These are phyloP conservation scores for Ilyonectria robusta DNA, from an alignment of 2,329 filamentous ascomycete species.

Conservation along the genomic window DNA sequence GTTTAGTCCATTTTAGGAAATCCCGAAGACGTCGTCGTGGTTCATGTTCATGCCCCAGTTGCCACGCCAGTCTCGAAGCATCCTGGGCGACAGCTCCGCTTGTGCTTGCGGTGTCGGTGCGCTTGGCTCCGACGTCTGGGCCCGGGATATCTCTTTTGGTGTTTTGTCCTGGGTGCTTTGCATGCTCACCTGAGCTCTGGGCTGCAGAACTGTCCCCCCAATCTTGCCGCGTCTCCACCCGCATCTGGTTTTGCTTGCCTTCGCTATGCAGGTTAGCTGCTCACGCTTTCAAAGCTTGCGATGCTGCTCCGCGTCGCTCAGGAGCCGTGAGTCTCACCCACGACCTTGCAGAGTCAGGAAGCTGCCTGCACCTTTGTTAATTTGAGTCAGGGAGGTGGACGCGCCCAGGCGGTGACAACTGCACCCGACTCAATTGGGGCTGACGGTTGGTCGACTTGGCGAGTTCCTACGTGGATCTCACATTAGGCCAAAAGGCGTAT, in stretches of 20 bases:
- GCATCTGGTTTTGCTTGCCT: not conserved
- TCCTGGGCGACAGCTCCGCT: constrained; percentile 13
- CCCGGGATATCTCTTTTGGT: constrained; percentile 28
- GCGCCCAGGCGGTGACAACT: not conserved
- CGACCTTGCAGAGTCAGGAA: not conserved
- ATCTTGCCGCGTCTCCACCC: constrained; percentile 4
- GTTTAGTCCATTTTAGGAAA: constrained; percentile 37
- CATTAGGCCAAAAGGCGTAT: constrained; percentile 28
- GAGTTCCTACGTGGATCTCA: constrained; percentile 20
- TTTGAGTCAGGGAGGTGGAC: not conserved
- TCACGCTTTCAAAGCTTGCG: not conserved
- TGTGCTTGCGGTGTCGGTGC: constrained; percentile 25
- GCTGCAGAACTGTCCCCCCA: constrained; percentile 11
- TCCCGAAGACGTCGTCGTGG: constrained; percentile 27
- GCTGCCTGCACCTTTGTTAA: not conserved
- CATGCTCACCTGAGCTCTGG: constrained; percentile 17
- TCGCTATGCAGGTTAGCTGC: not conserved
- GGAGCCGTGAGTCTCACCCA: not conserved
- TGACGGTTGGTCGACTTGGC: not conserved
- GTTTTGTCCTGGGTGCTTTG: constrained; percentile 16
- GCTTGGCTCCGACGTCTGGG: not conserved
- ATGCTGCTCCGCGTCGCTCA: not conserved
- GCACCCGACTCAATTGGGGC: not conserved
- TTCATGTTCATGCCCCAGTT: not conserved
- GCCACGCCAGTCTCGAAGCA: constrained; percentile 22